phyloP scores from a whole-genome alignment of 768 basidiomycete species.

The Trametes villosa region DNA sequence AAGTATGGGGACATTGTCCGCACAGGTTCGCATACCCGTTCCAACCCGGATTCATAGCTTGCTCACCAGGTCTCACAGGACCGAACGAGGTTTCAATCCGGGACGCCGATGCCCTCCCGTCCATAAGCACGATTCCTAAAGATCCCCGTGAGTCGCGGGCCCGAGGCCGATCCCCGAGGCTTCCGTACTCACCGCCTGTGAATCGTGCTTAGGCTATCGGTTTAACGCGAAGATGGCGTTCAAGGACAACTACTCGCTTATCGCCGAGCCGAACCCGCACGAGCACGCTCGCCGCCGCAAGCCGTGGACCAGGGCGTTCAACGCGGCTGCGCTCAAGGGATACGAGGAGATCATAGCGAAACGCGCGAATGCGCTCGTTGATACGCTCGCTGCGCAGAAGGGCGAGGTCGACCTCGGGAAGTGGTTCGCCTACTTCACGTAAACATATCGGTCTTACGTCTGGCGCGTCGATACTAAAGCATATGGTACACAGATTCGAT shows the following conservation, averaged over 20 bases:
- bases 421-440: slow-evolving; percentile 48
- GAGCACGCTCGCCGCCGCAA: slow-evolving; percentile 51
- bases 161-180: slow-evolving; percentile 36
- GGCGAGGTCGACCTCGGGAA: slow-evolving; percentile 36
- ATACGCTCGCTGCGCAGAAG: slow-evolving; percentile 36
- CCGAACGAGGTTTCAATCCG: slow-evolving; percentile 51
- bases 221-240: slow-evolving; percentile 36
- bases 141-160: slow-evolving; percentile 41
- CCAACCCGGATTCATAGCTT: neutral
- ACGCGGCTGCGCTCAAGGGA: slow-evolving; percentile 47
- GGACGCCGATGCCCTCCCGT: slow-evolving; percentile 38
- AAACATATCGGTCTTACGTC: slow-evolving; percentile 19
- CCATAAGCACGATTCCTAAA: slow-evolving; percentile 47
- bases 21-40: slow-evolving; percentile 22
- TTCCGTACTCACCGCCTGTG: slow-evolving; percentile 27
- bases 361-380: slow-evolving; percentile 45
- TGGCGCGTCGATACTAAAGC: neutral
- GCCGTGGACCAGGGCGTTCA: slow-evolving; percentile 55
- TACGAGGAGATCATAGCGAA: slow-evolving; percentile 46
- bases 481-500: slow-evolving; percentile 35
- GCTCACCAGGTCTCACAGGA: slow-evolving; percentile 34
- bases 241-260: slow-evolving; percentile 35
- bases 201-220: neutral
- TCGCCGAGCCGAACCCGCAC: slow-evolving; percentile 13
- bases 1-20: slow-evolving; percentile 39